Evolutionary conservation across 345 rosid species (phyloP), one percentile per base, ranked within the genome.

Genomic region (Linum trigynum): DNA sequence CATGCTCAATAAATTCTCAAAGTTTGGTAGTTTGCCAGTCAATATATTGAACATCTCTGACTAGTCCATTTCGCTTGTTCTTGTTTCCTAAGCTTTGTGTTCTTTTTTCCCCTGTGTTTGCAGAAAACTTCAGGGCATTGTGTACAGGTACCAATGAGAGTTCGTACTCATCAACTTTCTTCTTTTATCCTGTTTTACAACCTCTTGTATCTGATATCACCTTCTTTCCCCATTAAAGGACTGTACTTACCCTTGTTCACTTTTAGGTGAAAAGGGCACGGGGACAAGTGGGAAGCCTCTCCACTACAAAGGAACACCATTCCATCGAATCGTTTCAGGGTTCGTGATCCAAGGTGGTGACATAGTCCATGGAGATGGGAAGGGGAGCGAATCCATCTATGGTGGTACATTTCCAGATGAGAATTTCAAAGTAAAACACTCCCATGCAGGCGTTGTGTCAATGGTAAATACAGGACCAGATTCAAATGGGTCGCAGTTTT

Each of bases 291-390:
- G 92, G 41, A 94, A 88, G 75, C 71, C 66, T 67, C 86, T 90
- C 48, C 85, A 78, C 63, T 90, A 86, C 32, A 94, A 88, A 71
- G 95, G 97, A 75, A 90, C 80, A 43, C 95, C 85, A 12, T 76
- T 94, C 78, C 99, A 94, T 77, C 95, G 99, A 3, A 88, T 94
- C 76, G 62, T 94, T 79, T 84, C 99, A 59, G 99, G 99, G 48
- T 90, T 94, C 56, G 81, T 94, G 71, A 79, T 88, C 74, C 99
- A 94, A 83, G 99, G 99, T 48, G 99, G 99, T 62, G 97, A 94
- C 72, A 73, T 94, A 35, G 77, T 82, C 71, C 53, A 37, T 57
- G 81, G 91, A 62, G 92, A 88, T 80, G 97, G 99, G 32, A 88
- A 66, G 78, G 96, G 97, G 62, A 74, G 69, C 3, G 89, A 86